Base-by-base conservation (phyloP, 495 filamentous ascomycete species). In the Acidiella bohemica region DNA sequence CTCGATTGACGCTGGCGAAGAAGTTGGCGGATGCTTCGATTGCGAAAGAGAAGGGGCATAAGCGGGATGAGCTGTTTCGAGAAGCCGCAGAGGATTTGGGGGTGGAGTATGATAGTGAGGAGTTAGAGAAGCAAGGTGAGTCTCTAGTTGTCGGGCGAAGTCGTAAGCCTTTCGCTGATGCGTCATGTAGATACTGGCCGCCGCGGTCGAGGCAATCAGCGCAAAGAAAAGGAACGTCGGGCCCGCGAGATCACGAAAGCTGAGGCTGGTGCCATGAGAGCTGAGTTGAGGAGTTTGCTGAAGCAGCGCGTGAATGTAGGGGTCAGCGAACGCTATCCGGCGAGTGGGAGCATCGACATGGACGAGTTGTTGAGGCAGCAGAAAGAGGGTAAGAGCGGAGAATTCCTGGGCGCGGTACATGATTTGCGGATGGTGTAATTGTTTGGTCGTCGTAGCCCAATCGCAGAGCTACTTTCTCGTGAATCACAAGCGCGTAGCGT, bases 81-180 rank as follows among this genome's bases (percentile, higher is more conserved):
- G 69, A 67, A 10, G 90, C 87, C 0, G 92, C 90, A 1, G 85
- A 95, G 36, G 90, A 96, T 46, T 71, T 97, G 3, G 90, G 90
- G 2, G 81, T 96, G 5, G 90, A 95, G 18, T 88, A 88, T 53
- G 84, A 95, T 53, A 81, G 76, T 47, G 86, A 94, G 16, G 82
- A 86, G 34, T 78, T 90, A 34, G 76, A 80, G 28, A 53, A 56
- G 14, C 67, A 62, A 9, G n/a, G n/a, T n/a, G n/a, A n/a, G n/a
- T n/a, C n/a, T n/a, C n/a, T n/a, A n/a, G n/a, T n/a, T n/a, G n/a
- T n/a, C n/a, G n/a, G n/a, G n/a, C n/a, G n/a, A n/a, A n/a, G n/a
- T n/a, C n/a, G n/a, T n/a, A n/a, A n/a, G n/a, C n/a, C n/a, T n/a
- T n/a, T n/a, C n/a, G n/a, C n/a, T n/a, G n/a, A n/a, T n/a, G n/a